Conservation (phyloP, 2,329 filamentous ascomycete genomes). For the Phaeosphaeria sp. region DNA sequence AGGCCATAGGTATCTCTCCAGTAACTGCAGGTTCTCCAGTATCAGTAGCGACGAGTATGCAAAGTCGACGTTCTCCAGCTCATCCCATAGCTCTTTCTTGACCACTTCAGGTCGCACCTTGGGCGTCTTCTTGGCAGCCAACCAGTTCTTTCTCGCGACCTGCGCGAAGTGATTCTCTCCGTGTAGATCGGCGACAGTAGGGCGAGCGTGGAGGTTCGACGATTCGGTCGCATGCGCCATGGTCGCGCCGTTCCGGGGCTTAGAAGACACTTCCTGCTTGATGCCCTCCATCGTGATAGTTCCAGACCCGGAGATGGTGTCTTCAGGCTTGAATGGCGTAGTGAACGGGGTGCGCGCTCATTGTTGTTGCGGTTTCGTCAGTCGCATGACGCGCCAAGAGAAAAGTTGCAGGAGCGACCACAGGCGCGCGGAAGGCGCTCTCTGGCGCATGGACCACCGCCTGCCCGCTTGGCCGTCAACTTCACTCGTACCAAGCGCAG, state of each 20-base stretch:
- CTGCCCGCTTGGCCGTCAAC: constrained; percentile 19
- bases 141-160: constrained; percentile 85
- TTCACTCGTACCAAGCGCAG: constrained; percentile 21
- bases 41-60: constrained; percentile 77
- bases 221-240: constrained; percentile 27
- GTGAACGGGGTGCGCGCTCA: constrained; percentile 27
- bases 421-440: constrained; percentile 16
- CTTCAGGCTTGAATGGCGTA: constrained; percentile 15
- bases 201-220: constrained; percentile 53
- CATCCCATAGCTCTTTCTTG: constrained; percentile 88
- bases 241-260: constrained; percentile 26
- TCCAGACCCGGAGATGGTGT: constrained; percentile 11
- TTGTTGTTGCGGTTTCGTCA: constrained; percentile 30
- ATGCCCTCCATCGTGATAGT: constrained; percentile 33
- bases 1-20: constrained; percentile 95
- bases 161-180: constrained; percentile 70
- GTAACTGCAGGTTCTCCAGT: constrained; percentile 86
- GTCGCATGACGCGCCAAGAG: constrained; percentile 36
- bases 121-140: constrained; percentile 67
- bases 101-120: constrained; percentile 82
- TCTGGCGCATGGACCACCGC: neutral
- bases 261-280: constrained; percentile 19
- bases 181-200: constrained; percentile 72
- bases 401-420: constrained; percentile 28
- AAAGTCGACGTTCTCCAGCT: constrained; percentile 82